phyloP scores from a whole-genome alignment of 352 stramenopile genomes.

The Blastocystis sp. region DNA sequence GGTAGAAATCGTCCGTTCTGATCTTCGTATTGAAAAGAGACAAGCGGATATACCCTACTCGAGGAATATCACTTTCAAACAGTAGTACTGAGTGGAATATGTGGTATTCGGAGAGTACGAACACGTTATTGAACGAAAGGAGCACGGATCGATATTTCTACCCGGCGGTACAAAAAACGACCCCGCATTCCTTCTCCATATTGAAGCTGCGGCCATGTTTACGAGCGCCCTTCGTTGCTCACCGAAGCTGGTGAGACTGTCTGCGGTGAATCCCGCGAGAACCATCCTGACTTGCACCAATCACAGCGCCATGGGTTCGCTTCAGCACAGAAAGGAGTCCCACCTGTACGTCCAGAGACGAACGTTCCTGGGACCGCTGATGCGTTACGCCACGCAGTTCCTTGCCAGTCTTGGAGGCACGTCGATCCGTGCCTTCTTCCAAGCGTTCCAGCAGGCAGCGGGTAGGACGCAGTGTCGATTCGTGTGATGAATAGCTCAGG shows the following conservation, averaged over 20 bases:
- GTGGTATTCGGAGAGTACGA: neutral
- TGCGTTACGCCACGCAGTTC: conserved; percentile 68
- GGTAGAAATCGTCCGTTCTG: too few species aligned
- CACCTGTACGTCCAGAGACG: conserved; percentile 27
- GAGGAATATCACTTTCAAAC: too few species aligned
- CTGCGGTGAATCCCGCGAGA: conserved; percentile 12
- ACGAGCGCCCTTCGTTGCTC: conserved; percentile 14
- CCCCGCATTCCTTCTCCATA: too few species aligned
- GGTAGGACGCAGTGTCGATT: conserved; percentile 15
- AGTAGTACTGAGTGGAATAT: neutral
- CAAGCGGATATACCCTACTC: too few species aligned
- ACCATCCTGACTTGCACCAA: conserved; percentile 58
- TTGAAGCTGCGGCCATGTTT: neutral
- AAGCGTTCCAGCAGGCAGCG: conserved; percentile 71
- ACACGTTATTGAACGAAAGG: neutral
- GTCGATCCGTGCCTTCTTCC: conserved; percentile 71
- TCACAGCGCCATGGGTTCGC: conserved; percentile 6
- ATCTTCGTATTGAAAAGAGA: too few species aligned
- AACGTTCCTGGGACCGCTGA: conserved; percentile 67
- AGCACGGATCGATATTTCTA: neutral
- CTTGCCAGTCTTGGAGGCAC: conserved; percentile 60
- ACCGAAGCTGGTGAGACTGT: neutral
- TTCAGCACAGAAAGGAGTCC: neutral
- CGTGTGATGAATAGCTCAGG: conserved; percentile 10
- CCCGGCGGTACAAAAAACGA: too few species aligned